phyloP scores from a whole-genome alignment of 257 asterid genomes.

The Solanum neorickii region DNA sequence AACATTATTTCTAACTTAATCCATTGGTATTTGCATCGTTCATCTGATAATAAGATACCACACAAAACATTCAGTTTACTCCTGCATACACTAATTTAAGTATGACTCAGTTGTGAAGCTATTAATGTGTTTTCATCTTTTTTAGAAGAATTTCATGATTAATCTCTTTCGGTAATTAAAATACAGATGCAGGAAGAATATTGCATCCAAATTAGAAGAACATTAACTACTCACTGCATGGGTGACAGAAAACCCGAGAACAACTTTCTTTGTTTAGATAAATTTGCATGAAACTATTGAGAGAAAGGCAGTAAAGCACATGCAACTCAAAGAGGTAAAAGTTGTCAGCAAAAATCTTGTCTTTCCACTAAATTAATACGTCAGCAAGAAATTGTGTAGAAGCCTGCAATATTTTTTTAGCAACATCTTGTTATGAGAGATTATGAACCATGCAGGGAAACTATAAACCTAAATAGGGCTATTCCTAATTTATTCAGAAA shows the following conservation, averaged over 20 bases:
- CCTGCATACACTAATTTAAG: background rate
- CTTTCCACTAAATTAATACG: background rate
- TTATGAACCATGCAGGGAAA: background rate
- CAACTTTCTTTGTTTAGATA: background rate
- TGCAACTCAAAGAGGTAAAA: background rate
- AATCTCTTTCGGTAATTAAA: background rate
- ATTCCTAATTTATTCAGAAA: background rate
- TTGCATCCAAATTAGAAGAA: background rate
- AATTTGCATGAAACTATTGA: background rate
- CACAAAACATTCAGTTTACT: background rate
- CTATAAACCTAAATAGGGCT: background rate
- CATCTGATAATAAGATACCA: background rate
- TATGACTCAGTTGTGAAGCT: background rate
- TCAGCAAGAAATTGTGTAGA: background rate
- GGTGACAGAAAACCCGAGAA: background rate
- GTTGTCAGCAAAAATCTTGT: background rate
- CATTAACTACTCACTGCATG: background rate
- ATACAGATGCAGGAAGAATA: background rate
- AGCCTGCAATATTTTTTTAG: background rate
- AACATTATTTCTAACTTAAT: background rate
- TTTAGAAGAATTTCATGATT: background rate
- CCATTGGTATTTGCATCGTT: background rate
- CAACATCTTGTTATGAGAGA: background rate
- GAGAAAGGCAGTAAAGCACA: background rate
- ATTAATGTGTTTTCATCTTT: background rate